A percentile compares a stretch with the other conserved stretches of the same genome.
phyloP scores from a whole-genome alignment of 768 basidiomycete species.

The Russula vinacea region DNA sequence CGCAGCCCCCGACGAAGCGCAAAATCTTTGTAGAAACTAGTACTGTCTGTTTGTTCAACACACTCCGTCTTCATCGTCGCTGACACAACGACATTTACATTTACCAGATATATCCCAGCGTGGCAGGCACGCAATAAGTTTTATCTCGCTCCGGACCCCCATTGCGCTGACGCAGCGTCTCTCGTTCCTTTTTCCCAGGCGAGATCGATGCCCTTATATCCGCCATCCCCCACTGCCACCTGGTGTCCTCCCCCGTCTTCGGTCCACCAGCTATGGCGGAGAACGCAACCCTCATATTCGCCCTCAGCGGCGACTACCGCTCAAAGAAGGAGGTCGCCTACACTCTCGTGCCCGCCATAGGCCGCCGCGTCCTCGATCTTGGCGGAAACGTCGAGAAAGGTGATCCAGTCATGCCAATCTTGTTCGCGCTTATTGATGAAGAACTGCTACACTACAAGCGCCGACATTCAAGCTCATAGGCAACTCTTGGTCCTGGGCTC shows the following conservation, averaged over 20 bases:
- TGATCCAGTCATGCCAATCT: slow-evolving; percentile 28
- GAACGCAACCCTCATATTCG: slow-evolving; percentile 60
- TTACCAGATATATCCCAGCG: slow-evolving; percentile 51
- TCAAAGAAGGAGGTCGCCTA: slow-evolving; percentile 79
- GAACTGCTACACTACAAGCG: slow-evolving; percentile 39
- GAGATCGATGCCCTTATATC: slow-evolving; percentile 70
- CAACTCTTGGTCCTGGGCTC: slow-evolving; percentile 75
- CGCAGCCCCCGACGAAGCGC: slow-evolving; percentile 42
- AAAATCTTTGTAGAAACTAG: slow-evolving; percentile 86
- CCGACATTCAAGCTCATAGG: slow-evolving; percentile 75
- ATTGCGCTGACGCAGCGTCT: slow-evolving; percentile 8
- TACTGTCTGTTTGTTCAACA: slow-evolving; percentile 49
- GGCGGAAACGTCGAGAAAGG: slow-evolving; percentile 86
- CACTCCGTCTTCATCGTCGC: neutral
- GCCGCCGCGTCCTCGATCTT: slow-evolving; percentile 72
- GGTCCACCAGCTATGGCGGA: slow-evolving; percentile 67
- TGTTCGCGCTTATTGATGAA: neutral
- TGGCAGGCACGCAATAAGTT: slow-evolving; percentile 42
- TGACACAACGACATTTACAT: slow-evolving; percentile 18
- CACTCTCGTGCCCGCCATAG: slow-evolving; percentile 76
- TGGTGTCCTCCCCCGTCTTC: slow-evolving; percentile 78
- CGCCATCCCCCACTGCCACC: slow-evolving; percentile 52
- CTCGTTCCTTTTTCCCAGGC: slow-evolving; percentile 42
- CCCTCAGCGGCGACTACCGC: slow-evolving; percentile 77
- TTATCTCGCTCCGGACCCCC: slow-evolving; percentile 2